Base-by-base conservation (phyloP, 371 early-diverging fungal species). In the Batrachochytrium dendrobatidis region DNA sequence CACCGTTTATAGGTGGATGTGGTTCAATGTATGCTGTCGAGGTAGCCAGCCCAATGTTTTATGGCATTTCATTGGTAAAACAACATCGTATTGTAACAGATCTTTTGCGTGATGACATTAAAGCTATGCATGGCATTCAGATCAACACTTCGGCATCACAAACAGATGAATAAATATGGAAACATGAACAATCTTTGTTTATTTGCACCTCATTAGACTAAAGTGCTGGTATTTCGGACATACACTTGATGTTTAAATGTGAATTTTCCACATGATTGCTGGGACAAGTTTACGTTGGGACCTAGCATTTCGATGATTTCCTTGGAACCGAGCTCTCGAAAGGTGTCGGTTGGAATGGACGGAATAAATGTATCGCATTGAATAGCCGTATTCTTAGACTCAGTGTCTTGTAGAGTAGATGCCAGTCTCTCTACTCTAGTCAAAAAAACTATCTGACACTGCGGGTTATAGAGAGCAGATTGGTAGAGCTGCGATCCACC, bases 11-110 rank as follows among this genome's bases (percentile, higher is more conserved):
- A 63, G 90, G 93, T 50, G 95, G 95, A 25, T 95, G 95, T 68
- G 95, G 95, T 25, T 87, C 91, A 33, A 92, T 92, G 92, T 94
- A 92, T 63, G 86, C 85, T 26, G 86, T 95, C 51, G 86, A 89
- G 62, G 86, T 95, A 64, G 83, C 86, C 29, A 81, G 89, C 45
- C 72, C 79, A 18, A 65, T 76, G 50, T 95, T 95, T 75, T 80
- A 84, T 67, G 88, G 87, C 18, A 64, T 83, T 44, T 71, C 68
- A 15, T 78, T 87, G 64, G 86, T 95, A 43, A 88, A 90, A 69
- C 95, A 94, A 70, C 94, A 94, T 65, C 81, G 90, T 46, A 73
- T 91, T 70, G 92, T 95, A 31, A 92, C 88, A 67, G 84, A 87
- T 33, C 68, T 88, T 24, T 76, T 95, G 30, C 83, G 87, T 72